A percentile compares a stretch with the other conserved stretches of the same genome.
Conservation (phyloP, 1,284 basidiomycete species). For the Naganishia cerealis region DNA sequence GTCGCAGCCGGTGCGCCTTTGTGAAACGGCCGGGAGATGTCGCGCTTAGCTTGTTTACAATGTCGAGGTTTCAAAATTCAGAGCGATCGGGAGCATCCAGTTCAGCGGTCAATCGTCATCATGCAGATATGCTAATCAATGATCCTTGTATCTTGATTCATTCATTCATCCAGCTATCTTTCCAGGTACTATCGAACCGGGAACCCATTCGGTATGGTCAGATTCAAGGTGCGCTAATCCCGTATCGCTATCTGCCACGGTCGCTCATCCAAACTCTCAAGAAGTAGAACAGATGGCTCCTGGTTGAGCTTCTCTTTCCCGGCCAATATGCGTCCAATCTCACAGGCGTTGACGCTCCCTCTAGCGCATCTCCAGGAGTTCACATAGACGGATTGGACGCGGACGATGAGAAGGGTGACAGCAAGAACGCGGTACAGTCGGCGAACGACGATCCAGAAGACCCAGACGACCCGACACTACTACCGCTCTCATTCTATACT, state of each 20-base stretch:
- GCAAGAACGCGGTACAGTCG: neutral
- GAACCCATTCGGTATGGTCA: conserved; percentile 57
- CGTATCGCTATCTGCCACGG: neutral
- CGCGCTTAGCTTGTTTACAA: conserved; percentile 12
- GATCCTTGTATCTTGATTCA: neutral
- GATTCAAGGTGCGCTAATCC: conserved; percentile 60
- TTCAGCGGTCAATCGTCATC: conserved; percentile 13
- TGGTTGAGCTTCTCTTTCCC: conserved; percentile 66
- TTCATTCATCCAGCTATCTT: neutral
- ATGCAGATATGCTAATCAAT: neutral
- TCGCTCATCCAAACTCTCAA: conserved; percentile 15
- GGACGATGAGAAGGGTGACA: neutral
- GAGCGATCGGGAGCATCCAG: neutral
- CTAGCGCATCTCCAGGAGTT: neutral
- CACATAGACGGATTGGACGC: conserved; percentile 10
- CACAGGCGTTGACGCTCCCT: neutral
- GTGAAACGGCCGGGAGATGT: neutral
- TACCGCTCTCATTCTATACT: conserved; percentile 27
- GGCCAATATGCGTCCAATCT: conserved; percentile 32
- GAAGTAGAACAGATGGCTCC: conserved; percentile 70
- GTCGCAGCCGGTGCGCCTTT: conserved; percentile 2
- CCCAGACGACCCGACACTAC: conserved; percentile 19
- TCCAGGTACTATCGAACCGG: neutral
- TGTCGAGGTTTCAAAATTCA: neutral
- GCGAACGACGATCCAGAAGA: conserved; percentile 13